A percentile compares a stretch with the other conserved stretches of the same genome.
These are phyloP conservation scores for Penicillium cinerascens DNA, from an alignment of 495 filamentous ascomycete genomes.

Conservation along the genomic window DNA sequence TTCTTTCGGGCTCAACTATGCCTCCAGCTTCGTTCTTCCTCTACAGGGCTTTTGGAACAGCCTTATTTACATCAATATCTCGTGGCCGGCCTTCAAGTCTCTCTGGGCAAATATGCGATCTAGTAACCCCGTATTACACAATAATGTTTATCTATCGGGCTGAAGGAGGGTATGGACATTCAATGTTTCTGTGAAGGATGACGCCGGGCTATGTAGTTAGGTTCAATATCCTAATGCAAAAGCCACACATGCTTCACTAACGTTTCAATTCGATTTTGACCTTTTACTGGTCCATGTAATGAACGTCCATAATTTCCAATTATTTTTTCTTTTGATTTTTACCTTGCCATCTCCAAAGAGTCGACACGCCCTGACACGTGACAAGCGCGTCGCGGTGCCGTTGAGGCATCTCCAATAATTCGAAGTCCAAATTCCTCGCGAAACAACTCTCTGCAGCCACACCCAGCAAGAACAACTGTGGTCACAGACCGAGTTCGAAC, in stretches of 20 bases:
- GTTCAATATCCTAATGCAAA: no score
- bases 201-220: no score
- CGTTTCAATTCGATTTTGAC: no score
- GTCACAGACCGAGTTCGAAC: background rate
- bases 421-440: conserved; percentile 7
- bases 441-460: background rate
- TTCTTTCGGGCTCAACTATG: conserved; percentile 61
- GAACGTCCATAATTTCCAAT: no score
- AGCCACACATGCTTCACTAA: no score
- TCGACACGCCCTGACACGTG: conserved; percentile 12
- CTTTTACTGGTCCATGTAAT: no score
- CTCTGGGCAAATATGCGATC: conserved; percentile 13
- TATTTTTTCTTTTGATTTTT: no score
- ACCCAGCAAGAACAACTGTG: background rate
- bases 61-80: conserved; percentile 71
- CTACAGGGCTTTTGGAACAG: conserved; percentile 88
- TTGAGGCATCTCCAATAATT: background rate
- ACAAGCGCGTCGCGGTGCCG: conserved; percentile 22
- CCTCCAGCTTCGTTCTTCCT: conserved; percentile 71
- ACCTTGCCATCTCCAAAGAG: no score
- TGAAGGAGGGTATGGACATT: no score
- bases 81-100: conserved; percentile 34
- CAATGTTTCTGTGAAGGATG: no score
- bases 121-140: no score
- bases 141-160: no score